Percentiles rank a stretch among this genome's conserved stretches.
phyloP scores from a whole-genome alignment of 768 basidiomycete species.

The Lactarius tabidus region DNA sequence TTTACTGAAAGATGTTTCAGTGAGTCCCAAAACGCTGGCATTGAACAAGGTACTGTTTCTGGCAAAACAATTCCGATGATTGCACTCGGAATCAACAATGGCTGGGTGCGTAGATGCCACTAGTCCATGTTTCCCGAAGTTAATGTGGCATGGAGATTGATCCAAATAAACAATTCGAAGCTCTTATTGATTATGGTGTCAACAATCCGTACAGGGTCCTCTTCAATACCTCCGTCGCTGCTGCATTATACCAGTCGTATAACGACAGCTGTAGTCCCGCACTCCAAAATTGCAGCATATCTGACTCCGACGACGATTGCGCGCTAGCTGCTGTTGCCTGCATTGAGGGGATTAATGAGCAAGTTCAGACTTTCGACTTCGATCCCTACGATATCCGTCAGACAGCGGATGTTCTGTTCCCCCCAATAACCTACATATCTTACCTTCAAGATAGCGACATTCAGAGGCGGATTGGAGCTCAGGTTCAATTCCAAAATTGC shows the following conservation, averaged over 20 bases:
- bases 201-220: conserved; percentile 34
- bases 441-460: conserved; percentile 26
- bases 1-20: conserved; percentile 6
- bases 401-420: conserved; percentile 37
- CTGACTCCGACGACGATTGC: conserved; percentile 43
- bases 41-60: conserved; percentile 37
- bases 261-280: conserved; percentile 39
- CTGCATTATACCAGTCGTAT: neutral
- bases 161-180: conserved; percentile 43
- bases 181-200: conserved; percentile 45
- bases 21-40: conserved; percentile 51
- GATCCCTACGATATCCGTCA: conserved; percentile 44
- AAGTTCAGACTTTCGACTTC: conserved; percentile 45
- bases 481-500: conserved; percentile 34
- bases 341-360: too few relatives aligned
- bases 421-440: conserved; percentile 32
- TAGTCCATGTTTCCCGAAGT: conserved; percentile 38
- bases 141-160: neutral
- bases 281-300: conserved; percentile 44
- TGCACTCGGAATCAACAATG: neutral
- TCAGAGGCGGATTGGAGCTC: conserved; percentile 35
- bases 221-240: conserved; percentile 1
- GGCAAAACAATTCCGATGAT: conserved; percentile 46
- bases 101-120: conserved; percentile 34
- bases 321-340: conserved; percentile 42